These are phyloP conservation scores for Xylariaceae sp. DNA, from an alignment of 2,329 filamentous ascomycete species.

Conservation along the genomic window DNA sequence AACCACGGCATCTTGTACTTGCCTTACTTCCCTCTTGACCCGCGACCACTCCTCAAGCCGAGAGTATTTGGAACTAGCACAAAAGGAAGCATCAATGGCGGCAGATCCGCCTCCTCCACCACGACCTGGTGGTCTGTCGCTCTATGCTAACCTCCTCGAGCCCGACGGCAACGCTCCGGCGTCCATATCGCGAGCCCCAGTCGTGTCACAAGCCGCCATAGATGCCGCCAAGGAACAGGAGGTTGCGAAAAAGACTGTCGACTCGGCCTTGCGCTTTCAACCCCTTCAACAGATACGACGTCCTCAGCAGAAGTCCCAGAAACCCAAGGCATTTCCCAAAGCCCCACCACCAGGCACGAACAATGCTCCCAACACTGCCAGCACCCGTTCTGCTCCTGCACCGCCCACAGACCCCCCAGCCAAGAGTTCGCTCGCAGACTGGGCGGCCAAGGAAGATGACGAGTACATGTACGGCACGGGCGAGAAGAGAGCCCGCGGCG, in stretches of 20 bases:
- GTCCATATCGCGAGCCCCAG: slow-evolving; percentile 76
- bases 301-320: slow-evolving; percentile 63
- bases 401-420: slow-evolving; percentile 39
- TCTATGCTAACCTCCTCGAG: slow-evolving; percentile 83
- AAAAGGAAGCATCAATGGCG: slow-evolving; percentile 20
- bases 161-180: slow-evolving; percentile 45
- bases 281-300: slow-evolving; percentile 65
- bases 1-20: too few species aligned
- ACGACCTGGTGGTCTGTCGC: slow-evolving; percentile 58
- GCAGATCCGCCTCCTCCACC: slow-evolving; percentile 36
- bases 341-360: slow-evolving; percentile 33
- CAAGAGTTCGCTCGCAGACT: slow-evolving; percentile 76
- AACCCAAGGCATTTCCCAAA: slow-evolving; percentile 59
- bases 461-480: slow-evolving; percentile 67
- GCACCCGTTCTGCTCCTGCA: slow-evolving; percentile 14
- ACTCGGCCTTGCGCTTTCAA: slow-evolving; percentile 77
- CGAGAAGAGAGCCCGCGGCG: slow-evolving; percentile 71
- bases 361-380: slow-evolving; percentile 26
- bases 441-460: slow-evolving; percentile 74
- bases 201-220: slow-evolving; percentile 63
- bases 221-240: slow-evolving; percentile 44
- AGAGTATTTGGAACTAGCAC: too few species aligned
- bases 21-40: too few species aligned
- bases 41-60: too few species aligned
- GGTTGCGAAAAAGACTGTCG: slow-evolving; percentile 59